Percentiles rank a stretch among this genome's conserved stretches.
Conservation (phyloP, 1,284 basidiomycete genomes). For the Pseudozyma hubeiensis region DNA sequence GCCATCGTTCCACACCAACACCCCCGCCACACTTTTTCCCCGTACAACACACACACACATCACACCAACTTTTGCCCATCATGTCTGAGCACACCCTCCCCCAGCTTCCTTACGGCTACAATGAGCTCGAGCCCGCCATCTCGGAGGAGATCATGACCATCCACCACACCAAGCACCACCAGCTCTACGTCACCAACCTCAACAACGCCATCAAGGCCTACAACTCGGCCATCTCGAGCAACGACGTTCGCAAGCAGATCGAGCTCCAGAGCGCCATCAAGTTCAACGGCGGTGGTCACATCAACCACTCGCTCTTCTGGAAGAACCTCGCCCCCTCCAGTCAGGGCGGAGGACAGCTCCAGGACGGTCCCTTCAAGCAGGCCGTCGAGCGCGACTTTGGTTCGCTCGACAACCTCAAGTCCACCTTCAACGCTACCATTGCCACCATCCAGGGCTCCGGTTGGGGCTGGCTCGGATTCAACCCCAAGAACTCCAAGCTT, state of each 20-base stretch:
- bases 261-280: constrained; percentile 85
- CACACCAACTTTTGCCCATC: background rate
- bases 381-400: constrained; percentile 88
- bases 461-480: constrained; percentile 87
- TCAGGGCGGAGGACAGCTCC: constrained; percentile 74
- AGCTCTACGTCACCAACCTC: constrained; percentile 66
- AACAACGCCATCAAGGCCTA: constrained; percentile 85
- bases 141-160: constrained; percentile 75
- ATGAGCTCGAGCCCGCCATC: constrained; percentile 88
- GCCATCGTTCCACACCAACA: background rate
- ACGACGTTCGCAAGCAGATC: constrained; percentile 83
- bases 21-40: background rate
- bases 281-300: constrained; percentile 87
- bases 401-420: constrained; percentile 80
- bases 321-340: constrained; percentile 76
- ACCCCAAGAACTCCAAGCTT: constrained; percentile 74
- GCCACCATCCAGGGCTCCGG: constrained; percentile 95
- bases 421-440: constrained; percentile 86
- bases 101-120: constrained; percentile 87
- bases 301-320: constrained; percentile 96
- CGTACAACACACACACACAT: background rate
- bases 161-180: constrained; percentile 96
- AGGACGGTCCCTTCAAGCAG: constrained; percentile 78
- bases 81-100: constrained; percentile 78
- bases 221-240: constrained; percentile 74